Base-by-base conservation (phyloP, 331 rosid species). In the Malus hybrid region DNA sequence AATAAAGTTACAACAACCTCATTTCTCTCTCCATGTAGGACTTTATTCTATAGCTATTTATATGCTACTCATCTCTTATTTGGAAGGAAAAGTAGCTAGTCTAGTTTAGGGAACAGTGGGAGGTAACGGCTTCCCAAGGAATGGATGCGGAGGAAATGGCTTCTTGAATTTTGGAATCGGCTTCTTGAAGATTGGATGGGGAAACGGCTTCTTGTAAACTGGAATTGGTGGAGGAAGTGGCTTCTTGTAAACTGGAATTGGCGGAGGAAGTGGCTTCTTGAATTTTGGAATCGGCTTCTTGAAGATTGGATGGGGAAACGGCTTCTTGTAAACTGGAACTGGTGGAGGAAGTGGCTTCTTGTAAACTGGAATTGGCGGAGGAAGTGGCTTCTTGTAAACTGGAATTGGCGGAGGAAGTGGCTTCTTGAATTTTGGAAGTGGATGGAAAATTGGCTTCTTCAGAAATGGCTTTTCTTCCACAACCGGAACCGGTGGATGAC, bases 371-470 rank as follows among this genome's bases (percentile, higher is more conserved):
- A 24, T 24, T 24, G 24, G 24, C 24, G 24, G 24, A 24, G 24
- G 24, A 24, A 24, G 24, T 24, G 24, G 24, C 24, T 24, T 24
- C 24, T 24, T 24, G 24, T 24, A 24, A 24, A 24, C 24, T 24
- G 24, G 24, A 24, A 24, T 24, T 24, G 24, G 24, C 24, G 24
- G 58, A 12, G 69, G 68, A 36, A 73, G 32, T n/a, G 74, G 81
- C 42, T 76, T 81, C 63, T 80, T 77, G 13, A 44, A 60, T 6
- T 42, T 72, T 77, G 69, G 66, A 5, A 62, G 24, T 22, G 76
- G 71, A 66, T 84, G 53, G 10, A 68, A 61, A 33, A 76, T 20
- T n/a, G 74, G 80, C 39, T 71, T 81, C 63, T 83, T 76, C 16
- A 9, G n/a, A 52, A 52, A 52, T 16, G 57, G 57, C 16, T 52